Conservation (phyloP, 257 asterid species). For the Plantago major region DNA sequence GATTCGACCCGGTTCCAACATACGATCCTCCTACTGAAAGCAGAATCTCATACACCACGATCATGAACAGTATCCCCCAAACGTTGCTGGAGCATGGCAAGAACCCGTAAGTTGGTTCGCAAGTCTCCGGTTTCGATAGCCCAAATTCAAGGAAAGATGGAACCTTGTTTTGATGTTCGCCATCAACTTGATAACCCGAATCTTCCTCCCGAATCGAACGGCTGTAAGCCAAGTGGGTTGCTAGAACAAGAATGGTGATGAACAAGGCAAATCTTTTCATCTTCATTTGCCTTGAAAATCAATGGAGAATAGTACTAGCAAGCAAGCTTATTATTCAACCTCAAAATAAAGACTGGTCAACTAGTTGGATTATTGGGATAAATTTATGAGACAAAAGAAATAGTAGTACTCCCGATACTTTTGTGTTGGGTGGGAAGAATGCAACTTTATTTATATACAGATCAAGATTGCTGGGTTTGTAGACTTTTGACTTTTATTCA, state of each 20-base stretch:
- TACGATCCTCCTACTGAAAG: slow-evolving; percentile 40
- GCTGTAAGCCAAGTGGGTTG: slow-evolving; percentile 25
- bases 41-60: slow-evolving; percentile 42
- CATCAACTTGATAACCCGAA: slow-evolving; percentile 1
- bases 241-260: slow-evolving; percentile 27
- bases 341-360: neutral
- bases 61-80: slow-evolving; percentile 51
- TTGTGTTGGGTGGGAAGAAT: too few species aligned
- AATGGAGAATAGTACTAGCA: too few species aligned
- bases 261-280: slow-evolving; percentile 20
- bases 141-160: slow-evolving; percentile 20
- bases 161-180: slow-evolving; percentile 19
- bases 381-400: too few species aligned
- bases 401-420: too few species aligned
- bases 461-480: neutral
- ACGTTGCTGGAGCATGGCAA: slow-evolving; percentile 53
- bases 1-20: slow-evolving; percentile 46
- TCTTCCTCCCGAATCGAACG: slow-evolving; percentile 34
- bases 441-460: too few species aligned
- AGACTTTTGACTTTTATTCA: slow-evolving; percentile 7
- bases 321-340: neutral
- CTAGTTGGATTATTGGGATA: too few species aligned
- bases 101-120: slow-evolving; percentile 51
- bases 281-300: slow-evolving; percentile 11
- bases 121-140: slow-evolving; percentile 27